Conservation (phyloP, 75 land plant species). For the Pseudotsuga menziesii region DNA sequence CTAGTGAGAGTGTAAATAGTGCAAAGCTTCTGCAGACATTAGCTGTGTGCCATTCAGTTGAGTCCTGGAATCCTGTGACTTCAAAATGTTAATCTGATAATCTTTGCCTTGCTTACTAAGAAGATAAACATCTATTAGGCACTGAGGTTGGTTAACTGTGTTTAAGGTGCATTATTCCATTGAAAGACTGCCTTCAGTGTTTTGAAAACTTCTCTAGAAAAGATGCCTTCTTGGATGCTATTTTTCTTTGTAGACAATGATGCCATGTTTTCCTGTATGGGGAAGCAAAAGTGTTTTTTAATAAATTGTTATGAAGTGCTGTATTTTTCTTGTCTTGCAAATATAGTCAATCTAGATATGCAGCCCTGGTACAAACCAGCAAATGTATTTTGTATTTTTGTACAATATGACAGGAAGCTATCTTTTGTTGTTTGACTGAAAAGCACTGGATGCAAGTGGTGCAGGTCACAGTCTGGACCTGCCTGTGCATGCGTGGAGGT, state of each 20-base stretch:
- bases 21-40: background rate
- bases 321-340: background rate
- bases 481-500: conserved; percentile 66
- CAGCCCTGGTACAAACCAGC: background rate
- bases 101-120: background rate
- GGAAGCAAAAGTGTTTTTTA: background rate
- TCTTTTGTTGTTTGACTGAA: background rate
- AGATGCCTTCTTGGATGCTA: background rate
- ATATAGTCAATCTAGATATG: background rate
- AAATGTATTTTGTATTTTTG: background rate
- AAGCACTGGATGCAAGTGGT: background rate
- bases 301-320: background rate
- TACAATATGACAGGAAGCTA: background rate
- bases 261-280: background rate
- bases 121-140: background rate
- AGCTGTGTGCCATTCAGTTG: background rate
- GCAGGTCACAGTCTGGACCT: conserved; percentile 76
- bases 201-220: background rate
- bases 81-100: background rate
- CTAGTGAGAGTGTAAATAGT: background rate
- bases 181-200: background rate
- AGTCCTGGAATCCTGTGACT: background rate
- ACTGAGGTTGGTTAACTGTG: background rate
- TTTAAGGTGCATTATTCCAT: background rate
- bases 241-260: background rate